Evolutionary conservation across 176 grass and related monocot genomes (phyloP).

Genomic region (Oryza longistaminata): DNA sequence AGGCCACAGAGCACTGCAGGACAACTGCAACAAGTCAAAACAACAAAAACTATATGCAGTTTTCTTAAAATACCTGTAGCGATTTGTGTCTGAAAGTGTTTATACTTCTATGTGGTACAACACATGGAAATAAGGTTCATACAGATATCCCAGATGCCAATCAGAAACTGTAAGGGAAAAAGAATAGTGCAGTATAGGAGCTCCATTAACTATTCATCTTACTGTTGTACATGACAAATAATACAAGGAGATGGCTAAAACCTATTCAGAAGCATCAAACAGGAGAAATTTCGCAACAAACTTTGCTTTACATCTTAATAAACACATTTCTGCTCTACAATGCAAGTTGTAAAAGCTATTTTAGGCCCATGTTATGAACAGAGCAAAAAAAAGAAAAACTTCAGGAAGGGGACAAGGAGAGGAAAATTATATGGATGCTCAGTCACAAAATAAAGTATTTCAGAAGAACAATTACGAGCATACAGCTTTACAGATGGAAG

Average conservation of each 20-base stretch:
- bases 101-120: neutral
- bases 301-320: neutral
- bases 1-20: conserved; percentile 90
- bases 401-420: neutral
- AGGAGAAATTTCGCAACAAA: no score
- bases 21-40: conserved; percentile 41
- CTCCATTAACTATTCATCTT: conserved; percentile 26
- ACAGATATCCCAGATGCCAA: conserved; percentile 4
- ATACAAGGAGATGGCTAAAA: conserved; percentile 13
- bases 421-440: neutral
- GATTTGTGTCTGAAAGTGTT: conserved; percentile 12
- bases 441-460: no score
- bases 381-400: neutral
- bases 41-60: neutral
- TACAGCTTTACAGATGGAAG: conserved; percentile 24
- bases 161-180: neutral
- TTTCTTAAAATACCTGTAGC: conserved; percentile 16
- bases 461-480: no score
- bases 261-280: neutral
- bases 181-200: conserved; percentile 9
- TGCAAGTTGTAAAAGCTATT: conserved; percentile 10
- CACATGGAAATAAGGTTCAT: conserved; percentile 6
- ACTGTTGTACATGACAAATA: neutral
- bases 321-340: neutral
- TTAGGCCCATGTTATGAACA: neutral